phyloP scores from a whole-genome alignment of 2,329 filamentous ascomycete species.

The Fonsecaea pugnacius region DNA sequence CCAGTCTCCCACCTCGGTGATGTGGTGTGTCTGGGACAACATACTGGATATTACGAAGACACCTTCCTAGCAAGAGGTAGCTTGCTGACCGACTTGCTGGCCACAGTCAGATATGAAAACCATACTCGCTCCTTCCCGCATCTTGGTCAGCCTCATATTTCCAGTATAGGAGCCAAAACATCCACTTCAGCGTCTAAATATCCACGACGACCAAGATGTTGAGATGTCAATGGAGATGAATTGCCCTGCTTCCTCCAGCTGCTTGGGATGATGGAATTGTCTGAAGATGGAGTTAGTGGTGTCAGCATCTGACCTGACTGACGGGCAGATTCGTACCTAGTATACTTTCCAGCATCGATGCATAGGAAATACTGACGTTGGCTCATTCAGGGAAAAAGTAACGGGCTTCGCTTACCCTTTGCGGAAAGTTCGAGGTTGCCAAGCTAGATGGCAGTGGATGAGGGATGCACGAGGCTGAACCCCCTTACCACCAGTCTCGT shows the following conservation, averaged over 20 bases:
- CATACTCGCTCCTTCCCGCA: not conserved
- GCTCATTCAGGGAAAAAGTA: not conserved
- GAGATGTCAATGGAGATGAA: not conserved
- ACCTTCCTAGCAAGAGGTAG: not conserved
- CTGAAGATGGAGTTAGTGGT: not conserved
- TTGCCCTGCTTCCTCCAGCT: not conserved
- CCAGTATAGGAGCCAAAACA: not conserved
- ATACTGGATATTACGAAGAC: not conserved
- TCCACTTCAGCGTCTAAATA: not conserved
- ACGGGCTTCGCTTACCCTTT: not conserved
- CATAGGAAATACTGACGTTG: not conserved
- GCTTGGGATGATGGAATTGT: not conserved
- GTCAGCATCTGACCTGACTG: not conserved
- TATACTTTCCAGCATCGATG: not conserved
- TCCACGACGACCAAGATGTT: not conserved
- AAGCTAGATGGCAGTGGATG: not conserved
- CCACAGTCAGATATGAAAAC: not conserved
- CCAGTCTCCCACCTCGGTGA: not conserved
- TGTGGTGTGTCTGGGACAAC: not conserved
- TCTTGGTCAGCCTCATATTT: not conserved
- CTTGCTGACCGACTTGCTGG: not conserved
- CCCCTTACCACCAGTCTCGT: not conserved
- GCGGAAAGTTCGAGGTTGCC: not conserved
- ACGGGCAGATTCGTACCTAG: not conserved
- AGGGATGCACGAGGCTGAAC: not conserved